phyloP scores from a whole-genome alignment of 495 filamentous ascomycete genomes.

The Rhypophila decipiens region DNA sequence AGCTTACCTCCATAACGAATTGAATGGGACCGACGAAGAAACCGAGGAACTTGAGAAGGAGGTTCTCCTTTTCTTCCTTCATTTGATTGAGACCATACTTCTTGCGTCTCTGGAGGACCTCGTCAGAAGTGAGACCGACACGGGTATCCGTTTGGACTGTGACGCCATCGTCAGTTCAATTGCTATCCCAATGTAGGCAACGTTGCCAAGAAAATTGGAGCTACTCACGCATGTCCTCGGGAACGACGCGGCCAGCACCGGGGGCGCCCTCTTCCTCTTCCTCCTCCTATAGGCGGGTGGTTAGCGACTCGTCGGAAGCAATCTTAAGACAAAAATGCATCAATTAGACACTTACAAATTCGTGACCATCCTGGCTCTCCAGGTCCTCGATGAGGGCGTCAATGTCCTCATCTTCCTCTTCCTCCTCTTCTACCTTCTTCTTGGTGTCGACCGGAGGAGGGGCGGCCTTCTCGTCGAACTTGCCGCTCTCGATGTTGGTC shows the following conservation, averaged over 20 bases:
- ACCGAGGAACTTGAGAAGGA: constrained; percentile 74
- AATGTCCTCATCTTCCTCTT: constrained; percentile 68
- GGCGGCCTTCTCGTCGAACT: constrained; percentile 51
- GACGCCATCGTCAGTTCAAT: neutral
- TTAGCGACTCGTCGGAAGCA: constrained; percentile 8
- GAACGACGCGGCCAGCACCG: constrained; percentile 47
- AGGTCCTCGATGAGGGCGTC: constrained; percentile 79
- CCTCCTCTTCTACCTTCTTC: constrained; percentile 42
- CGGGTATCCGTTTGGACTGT: constrained; percentile 57
- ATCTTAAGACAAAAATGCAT: neutral
- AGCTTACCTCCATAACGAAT: constrained; percentile 84
- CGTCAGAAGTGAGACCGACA: constrained; percentile 61
- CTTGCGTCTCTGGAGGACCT: constrained; percentile 62
- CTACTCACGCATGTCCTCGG: constrained; percentile 49
- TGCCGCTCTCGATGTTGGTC: constrained; percentile 49
- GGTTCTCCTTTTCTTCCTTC: constrained; percentile 81
- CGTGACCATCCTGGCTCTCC: constrained; percentile 65
- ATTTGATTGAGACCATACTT: constrained; percentile 84
- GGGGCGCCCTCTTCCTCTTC: constrained; percentile 50
- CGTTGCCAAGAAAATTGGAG: neutral
- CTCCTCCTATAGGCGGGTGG: constrained; percentile 28
- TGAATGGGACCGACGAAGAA: constrained; percentile 91
- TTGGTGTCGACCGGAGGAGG: constrained; percentile 21
- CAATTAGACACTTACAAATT: constrained; percentile 20
- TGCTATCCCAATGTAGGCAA: neutral